Evolutionary conservation across 768 basidiomycete genomes (phyloP).

Genomic region (Pholiota microspora): DNA sequence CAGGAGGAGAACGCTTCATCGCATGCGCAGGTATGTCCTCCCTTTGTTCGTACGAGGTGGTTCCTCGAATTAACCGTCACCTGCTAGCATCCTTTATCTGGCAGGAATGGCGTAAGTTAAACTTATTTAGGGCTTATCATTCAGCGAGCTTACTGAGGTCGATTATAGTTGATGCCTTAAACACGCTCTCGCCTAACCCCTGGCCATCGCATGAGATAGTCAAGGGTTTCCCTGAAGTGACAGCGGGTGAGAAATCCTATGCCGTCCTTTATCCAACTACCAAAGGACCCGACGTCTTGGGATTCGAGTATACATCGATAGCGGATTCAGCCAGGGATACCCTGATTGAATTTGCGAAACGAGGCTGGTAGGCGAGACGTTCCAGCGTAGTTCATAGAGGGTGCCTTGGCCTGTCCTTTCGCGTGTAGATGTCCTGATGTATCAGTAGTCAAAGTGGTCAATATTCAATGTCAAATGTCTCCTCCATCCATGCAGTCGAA

Average conservation of each 20-base stretch:
- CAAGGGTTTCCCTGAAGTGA: slow-evolving; percentile 25
- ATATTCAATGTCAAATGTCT: too few relatives aligned
- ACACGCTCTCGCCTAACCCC: slow-evolving; percentile 22
- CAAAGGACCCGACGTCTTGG: slow-evolving; percentile 27
- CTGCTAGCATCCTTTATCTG: slow-evolving; percentile 21
- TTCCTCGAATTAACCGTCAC: neutral
- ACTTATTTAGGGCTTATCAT: too few relatives aligned
- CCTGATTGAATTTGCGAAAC: slow-evolving; percentile 26
- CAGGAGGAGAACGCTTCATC: slow-evolving; percentile 59
- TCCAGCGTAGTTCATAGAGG: too few relatives aligned
- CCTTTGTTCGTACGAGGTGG: neutral
- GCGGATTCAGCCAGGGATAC: slow-evolving; percentile 28
- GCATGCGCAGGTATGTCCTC: slow-evolving; percentile 32
- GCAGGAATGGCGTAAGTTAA: slow-evolving; percentile 33
- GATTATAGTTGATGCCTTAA: slow-evolving; percentile 30
- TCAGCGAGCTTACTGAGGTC: neutral
- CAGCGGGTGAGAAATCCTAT: slow-evolving; percentile 13
- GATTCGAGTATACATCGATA: slow-evolving; percentile 24
- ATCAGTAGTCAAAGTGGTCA: too few relatives aligned
- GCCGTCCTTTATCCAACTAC: slow-evolving; percentile 16
- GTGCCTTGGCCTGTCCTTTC: too few relatives aligned
- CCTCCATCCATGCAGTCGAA: too few relatives aligned
- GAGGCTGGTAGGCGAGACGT: slow-evolving; percentile 24
- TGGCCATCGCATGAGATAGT: slow-evolving; percentile 20
- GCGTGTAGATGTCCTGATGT: too few relatives aligned